These are phyloP conservation scores for Debaryomyces subglobosus DNA, from an alignment of 1,139 yeast genomes.

Conservation along the genomic window DNA sequence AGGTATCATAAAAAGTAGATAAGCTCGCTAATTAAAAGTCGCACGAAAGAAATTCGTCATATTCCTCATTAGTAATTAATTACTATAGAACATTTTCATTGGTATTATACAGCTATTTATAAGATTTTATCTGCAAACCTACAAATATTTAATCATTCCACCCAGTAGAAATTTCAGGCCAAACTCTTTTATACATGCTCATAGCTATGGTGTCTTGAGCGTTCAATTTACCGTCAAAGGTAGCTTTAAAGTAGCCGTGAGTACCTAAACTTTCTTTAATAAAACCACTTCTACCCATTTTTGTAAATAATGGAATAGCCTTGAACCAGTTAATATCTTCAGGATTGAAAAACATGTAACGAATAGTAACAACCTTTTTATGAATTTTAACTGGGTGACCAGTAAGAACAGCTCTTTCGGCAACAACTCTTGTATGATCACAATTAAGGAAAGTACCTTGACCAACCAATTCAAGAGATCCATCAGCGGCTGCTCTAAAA, in stretches of 20 bases:
- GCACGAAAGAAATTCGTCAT: background rate
- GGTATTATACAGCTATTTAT: constrained; percentile 6
- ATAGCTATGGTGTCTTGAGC: constrained; percentile 94
- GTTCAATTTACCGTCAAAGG: constrained; percentile 86
- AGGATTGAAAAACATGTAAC: constrained; percentile 96
- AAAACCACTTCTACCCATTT: constrained; percentile 89
- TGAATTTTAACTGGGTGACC: constrained; percentile 97
- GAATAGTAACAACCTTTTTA: constrained; percentile 85
- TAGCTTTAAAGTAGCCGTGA: constrained; percentile 96
- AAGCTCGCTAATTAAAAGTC: background rate
- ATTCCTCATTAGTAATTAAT: constrained; percentile 2
- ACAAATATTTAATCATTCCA: constrained; percentile 27
- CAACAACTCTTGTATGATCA: constrained; percentile 81
- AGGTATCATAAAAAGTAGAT: background rate
- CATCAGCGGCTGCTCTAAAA: constrained; percentile 52
- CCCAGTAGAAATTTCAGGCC: constrained; percentile 64
- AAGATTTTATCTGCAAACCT: background rate
- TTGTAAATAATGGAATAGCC: constrained; percentile 90
- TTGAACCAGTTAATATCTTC: constrained; percentile 90
- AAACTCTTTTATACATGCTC: constrained; percentile 90
- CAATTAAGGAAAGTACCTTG: constrained; percentile 89
- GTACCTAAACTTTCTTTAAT: constrained; percentile 96
- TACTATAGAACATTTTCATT: background rate
- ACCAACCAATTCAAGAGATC: constrained; percentile 70
- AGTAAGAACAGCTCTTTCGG: constrained; percentile 86